phyloP scores from a whole-genome alignment of 1,139 yeast genomes.

The Debaryomyces udenii region DNA sequence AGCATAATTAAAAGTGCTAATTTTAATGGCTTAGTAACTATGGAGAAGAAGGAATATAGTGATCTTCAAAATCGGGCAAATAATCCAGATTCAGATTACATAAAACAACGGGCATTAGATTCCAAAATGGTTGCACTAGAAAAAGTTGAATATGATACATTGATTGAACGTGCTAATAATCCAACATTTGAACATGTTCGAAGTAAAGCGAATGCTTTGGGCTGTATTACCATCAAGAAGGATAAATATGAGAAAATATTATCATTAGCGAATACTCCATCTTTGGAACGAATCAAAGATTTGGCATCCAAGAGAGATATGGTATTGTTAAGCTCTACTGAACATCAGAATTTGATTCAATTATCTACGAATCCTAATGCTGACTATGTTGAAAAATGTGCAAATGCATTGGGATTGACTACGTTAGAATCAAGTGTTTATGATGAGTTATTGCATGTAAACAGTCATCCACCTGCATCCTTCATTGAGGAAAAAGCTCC shows the following conservation, averaged over 20 bases:
- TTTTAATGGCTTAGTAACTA: conserved; percentile 17
- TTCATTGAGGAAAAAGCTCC: conserved; percentile 27
- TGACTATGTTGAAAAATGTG: conserved; percentile 30
- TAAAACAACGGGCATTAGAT: conserved; percentile 22
- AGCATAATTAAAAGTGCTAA: conserved; percentile 26
- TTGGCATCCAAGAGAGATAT: conserved; percentile 15
- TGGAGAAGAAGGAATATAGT: conserved; percentile 20
- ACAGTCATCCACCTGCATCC: conserved; percentile 34
- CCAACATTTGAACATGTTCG: conserved; percentile 29
- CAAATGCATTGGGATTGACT: conserved; percentile 32
- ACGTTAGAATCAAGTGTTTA: conserved; percentile 31
- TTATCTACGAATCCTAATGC: conserved; percentile 25
- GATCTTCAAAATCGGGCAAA: conserved; percentile 21
- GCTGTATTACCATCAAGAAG: conserved; percentile 15
- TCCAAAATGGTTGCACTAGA: conserved; percentile 22
- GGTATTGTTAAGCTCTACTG: conserved; percentile 18
- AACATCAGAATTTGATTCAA: conserved; percentile 16
- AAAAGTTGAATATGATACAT: conserved; percentile 17
- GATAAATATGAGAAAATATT: conserved; percentile 21
- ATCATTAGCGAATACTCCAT: conserved; percentile 23
- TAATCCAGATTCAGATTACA: conserved; percentile 26
- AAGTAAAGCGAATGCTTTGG: conserved; percentile 20
- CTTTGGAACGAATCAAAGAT: conserved; percentile 21
- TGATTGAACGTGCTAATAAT: conserved; percentile 20
- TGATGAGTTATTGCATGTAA: conserved; percentile 25